Base-by-base conservation (phyloP, 2,329 filamentous ascomycete genomes). In the Ramularia endophylla region DNA sequence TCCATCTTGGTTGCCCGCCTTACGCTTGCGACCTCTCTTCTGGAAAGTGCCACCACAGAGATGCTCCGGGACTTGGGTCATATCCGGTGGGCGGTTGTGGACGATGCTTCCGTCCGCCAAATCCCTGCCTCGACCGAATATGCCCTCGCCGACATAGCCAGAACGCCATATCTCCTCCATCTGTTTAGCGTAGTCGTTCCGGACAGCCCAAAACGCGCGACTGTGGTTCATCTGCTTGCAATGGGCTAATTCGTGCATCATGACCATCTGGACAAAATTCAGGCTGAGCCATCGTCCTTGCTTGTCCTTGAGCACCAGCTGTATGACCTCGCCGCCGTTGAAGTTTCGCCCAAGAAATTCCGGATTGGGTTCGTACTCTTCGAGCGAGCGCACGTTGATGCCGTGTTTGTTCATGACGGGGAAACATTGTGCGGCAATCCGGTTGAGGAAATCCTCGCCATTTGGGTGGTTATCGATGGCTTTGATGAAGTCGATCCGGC, bases 181-280 rank as follows among this genome's bases (percentile, higher is more conserved):
- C 41, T 87, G 75, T 7, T 71, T 72, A 1, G 85, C 81, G 57
- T 85, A 92, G 30, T 70, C 66, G 61, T 92, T 85, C 34, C 87
- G 72, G 13, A 89, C 82, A 8, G 76, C 75, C 87, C 87, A 94
- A 57, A 94, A 94, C 2, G 77, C 79, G 41, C 77, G 74, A 2
- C 80, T 83, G 60, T 94, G 87, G 61, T 94, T 94, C 88, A 94
- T 94, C 60, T 94, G 83, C 62, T 86, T 84, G 71, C 85, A 89
- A 62, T 94, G 87, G 3, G 87, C 87, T 20, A 94, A 70, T 57
- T 92, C 86, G 61, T 94, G 87, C 78, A 94, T 89, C 87, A 94
- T 94, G 51, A 94, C 86, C 85, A 92, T 90, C 64, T 92, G 85
- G 12, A 94, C 85, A 57, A 88, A 87, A 47, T 79, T 72, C 58